phyloP scores from a whole-genome alignment of 441 rosid genomes.

The Omphalea diandra region DNA sequence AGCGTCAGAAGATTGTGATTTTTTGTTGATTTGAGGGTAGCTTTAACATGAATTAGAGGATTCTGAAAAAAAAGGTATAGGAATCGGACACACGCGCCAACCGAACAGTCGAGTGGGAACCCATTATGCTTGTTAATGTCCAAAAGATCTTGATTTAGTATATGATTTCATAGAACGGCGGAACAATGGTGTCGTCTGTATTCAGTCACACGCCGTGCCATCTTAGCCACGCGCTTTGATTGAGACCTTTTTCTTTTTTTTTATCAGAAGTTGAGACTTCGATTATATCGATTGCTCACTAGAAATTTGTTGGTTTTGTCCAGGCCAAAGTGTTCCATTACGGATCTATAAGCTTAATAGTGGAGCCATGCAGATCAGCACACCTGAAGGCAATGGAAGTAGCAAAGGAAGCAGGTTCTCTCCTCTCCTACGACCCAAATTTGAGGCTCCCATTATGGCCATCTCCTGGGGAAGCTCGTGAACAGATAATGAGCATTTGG shows the following conservation, averaged over 20 bases:
- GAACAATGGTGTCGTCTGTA: no score
- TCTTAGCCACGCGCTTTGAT: neutral
- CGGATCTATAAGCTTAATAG: conserved; percentile 95
- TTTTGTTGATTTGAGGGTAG: neutral
- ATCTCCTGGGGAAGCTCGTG: conserved; percentile 70
- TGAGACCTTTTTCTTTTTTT: no score
- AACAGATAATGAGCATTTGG: conserved; percentile 91
- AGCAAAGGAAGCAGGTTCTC: conserved; percentile 81
- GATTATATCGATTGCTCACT: neutral
- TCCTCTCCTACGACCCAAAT: conserved; percentile 93
- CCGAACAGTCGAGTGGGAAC: no score
- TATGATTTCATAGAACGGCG: no score
- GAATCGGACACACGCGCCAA: no score
- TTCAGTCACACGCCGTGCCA: neutral
- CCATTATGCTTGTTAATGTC: no score
- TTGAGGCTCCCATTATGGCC: conserved; percentile 91
- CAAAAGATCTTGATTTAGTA: no score
- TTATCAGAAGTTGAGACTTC: neutral
- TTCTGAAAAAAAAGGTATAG: no score
- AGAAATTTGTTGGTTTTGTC: neutral
- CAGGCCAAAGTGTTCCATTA: conserved; percentile 90
- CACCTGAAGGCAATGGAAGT: conserved; percentile 90
- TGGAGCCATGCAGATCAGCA: conserved; percentile 97
- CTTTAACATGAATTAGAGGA: neutral
- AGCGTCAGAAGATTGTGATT: neutral